Conservation (phyloP, 208 protist species). For the Wallacemonas rigidus region DNA sequence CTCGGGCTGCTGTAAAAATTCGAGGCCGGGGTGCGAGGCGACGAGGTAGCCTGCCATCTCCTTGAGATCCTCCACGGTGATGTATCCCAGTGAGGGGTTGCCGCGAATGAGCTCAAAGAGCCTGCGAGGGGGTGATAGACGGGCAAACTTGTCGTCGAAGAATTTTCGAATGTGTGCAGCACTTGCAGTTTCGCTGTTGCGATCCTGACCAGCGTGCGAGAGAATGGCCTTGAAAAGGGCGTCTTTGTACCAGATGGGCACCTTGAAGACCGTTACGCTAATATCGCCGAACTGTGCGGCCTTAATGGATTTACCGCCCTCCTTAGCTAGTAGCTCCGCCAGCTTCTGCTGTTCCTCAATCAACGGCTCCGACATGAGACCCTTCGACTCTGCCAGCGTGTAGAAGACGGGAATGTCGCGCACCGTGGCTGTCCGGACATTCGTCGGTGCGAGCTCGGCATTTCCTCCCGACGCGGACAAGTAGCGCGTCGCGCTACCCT, state of each 20-base stretch:
- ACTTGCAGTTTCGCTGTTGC: slow-evolving; percentile 43
- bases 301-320: slow-evolving; percentile 22
- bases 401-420: slow-evolving; percentile 82
- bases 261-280: slow-evolving; percentile 72
- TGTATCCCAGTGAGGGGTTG: slow-evolving; percentile 45
- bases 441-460: slow-evolving; percentile 50
- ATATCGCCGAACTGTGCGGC: slow-evolving; percentile 65
- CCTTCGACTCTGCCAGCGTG: slow-evolving; percentile 56
- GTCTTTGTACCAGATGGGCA: slow-evolving; percentile 84
- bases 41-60: slow-evolving; percentile 75
- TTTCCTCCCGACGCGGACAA: slow-evolving; percentile 58
- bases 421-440: slow-evolving; percentile 59
- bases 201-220: slow-evolving; percentile 18
- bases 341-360: slow-evolving; percentile 51
- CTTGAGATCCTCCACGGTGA: slow-evolving; percentile 77
- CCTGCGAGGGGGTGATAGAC: slow-evolving; percentile 59
- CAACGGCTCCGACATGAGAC: slow-evolving; percentile 29
- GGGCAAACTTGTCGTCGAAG: slow-evolving; percentile 57
- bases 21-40: slow-evolving; percentile 87
- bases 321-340: slow-evolving; percentile 49
- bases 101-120: slow-evolving; percentile 80
- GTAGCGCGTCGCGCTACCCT: slow-evolving; percentile 36
- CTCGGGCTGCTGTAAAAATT: slow-evolving; percentile 95
- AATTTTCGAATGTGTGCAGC: slow-evolving; percentile 56
- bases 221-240: slow-evolving; percentile 70